Evolutionary conservation across 257 asterid species (phyloP).

Genomic region (Orobanche coerulescens): DNA sequence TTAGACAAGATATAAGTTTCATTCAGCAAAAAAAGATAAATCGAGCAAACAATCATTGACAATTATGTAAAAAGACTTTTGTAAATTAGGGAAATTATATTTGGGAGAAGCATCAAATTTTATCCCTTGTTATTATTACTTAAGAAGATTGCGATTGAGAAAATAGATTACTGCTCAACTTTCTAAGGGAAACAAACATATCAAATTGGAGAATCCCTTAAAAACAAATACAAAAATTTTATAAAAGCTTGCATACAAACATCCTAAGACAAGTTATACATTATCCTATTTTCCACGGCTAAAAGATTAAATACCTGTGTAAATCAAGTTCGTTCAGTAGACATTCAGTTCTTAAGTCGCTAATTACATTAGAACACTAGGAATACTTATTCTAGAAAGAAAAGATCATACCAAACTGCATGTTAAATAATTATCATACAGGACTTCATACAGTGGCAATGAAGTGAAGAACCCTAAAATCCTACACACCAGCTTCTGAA

Average conservation of each 20-base stretch:
- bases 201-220: neutral
- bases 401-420: slow-evolving; percentile 3
- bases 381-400: neutral
- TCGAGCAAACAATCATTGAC: too few species aligned
- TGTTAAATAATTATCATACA: neutral
- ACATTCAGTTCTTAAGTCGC: neutral
- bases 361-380: neutral
- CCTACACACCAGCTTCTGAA: slow-evolving; percentile 34
- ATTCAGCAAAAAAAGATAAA: too few species aligned
- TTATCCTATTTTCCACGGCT: neutral
- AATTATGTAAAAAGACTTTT: neutral
- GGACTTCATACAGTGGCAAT: slow-evolving; percentile 1
- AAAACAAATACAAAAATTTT: neutral
- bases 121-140: neutral
- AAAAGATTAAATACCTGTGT: neutral
- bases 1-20: too few species aligned
- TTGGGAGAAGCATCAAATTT: slow-evolving; percentile 13
- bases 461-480: slow-evolving; percentile 10
- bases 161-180: slow-evolving; percentile 2
- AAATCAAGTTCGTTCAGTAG: neutral
- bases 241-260: neutral
- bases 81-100: neutral
- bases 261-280: neutral
- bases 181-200: slow-evolving; percentile 10
- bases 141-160: neutral